Evolutionary conservation across 192 early-diverging fungal species (phyloP).

Genomic region (Funneliformis mosseae): DNA sequence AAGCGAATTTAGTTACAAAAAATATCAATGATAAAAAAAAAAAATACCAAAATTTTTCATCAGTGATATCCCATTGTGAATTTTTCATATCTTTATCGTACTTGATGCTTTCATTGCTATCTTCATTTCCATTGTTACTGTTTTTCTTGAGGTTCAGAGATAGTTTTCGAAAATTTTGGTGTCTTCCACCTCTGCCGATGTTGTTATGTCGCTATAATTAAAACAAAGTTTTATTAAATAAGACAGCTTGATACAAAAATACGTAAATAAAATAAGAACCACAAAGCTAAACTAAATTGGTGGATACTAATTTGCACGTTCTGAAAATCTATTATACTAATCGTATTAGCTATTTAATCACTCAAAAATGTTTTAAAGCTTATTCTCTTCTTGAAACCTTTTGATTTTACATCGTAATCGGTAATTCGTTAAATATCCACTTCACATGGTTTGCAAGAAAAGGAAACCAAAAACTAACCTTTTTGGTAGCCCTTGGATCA

Average conservation of each 20-base stretch:
- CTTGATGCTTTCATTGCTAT: neutral
- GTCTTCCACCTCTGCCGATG: neutral
- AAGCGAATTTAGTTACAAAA: too few species aligned
- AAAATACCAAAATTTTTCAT: neutral
- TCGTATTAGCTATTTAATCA: neutral
- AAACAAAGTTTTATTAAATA: too few species aligned
- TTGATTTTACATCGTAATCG: neutral
- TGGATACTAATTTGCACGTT: neutral
- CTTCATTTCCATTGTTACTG: neutral
- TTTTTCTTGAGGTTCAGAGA: neutral
- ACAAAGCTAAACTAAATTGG: neutral
- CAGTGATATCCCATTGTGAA: neutral
- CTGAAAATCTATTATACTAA: neutral
- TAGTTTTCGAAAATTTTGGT: neutral
- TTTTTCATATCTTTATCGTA: neutral
- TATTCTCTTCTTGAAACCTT: neutral
- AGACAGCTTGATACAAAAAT: neutral
- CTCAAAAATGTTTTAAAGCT: neutral
- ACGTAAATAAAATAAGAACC: neutral
- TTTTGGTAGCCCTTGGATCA: neutral
- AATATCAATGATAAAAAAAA: too few species aligned
- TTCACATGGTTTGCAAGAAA: neutral
- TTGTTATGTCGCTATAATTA: neutral
- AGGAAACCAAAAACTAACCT: neutral
- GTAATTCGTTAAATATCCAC: neutral